Conservation (phyloP, 1,284 basidiomycete species). For the Grifola frondosa region DNA sequence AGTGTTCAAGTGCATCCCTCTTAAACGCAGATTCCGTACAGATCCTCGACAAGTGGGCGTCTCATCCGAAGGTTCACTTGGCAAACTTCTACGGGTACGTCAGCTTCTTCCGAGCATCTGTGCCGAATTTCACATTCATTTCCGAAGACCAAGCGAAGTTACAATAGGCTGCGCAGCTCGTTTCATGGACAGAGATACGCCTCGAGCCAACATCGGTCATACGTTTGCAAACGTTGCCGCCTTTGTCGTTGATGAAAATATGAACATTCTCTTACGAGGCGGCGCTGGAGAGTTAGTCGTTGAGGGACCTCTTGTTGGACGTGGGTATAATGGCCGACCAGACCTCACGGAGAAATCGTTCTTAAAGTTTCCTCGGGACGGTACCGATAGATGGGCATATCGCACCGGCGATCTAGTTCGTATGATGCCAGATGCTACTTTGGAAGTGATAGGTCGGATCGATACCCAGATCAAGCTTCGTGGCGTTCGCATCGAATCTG, state of each 20-base stretch:
- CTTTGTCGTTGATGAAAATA: conserved; percentile 39
- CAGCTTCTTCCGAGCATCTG: conserved; percentile 9
- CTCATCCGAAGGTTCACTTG: conserved; percentile 43
- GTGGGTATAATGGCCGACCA: conserved; percentile 47
- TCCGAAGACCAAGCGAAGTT: conserved; percentile 40
- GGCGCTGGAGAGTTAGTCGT: conserved; percentile 52
- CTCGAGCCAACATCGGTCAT: conserved; percentile 45
- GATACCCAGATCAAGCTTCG: conserved; percentile 57
- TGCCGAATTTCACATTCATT: background rate
- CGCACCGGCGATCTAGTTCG: conserved; percentile 53
- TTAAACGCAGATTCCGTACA: conserved; percentile 17
- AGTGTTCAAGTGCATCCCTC: background rate
- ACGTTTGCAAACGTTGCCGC: conserved; percentile 38
- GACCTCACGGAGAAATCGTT: conserved; percentile 49
- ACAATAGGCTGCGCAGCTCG: conserved; percentile 54
- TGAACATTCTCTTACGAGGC: conserved; percentile 45
- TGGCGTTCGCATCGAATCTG: conserved; percentile 54
- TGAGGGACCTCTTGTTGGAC: conserved; percentile 50
- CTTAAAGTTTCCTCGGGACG: conserved; percentile 43
- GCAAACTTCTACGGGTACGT: conserved; percentile 52
- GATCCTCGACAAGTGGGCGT: conserved; percentile 53
- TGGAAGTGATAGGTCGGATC: conserved; percentile 55
- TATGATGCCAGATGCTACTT: conserved; percentile 52
- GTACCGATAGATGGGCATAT: conserved; percentile 43
- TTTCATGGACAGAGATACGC: conserved; percentile 42